Evolutionary conservation across 2,329 filamentous ascomycete genomes (phyloP), one percentile per base, ranked within the genome.

Genomic region (Cladosporium sp.): DNA sequence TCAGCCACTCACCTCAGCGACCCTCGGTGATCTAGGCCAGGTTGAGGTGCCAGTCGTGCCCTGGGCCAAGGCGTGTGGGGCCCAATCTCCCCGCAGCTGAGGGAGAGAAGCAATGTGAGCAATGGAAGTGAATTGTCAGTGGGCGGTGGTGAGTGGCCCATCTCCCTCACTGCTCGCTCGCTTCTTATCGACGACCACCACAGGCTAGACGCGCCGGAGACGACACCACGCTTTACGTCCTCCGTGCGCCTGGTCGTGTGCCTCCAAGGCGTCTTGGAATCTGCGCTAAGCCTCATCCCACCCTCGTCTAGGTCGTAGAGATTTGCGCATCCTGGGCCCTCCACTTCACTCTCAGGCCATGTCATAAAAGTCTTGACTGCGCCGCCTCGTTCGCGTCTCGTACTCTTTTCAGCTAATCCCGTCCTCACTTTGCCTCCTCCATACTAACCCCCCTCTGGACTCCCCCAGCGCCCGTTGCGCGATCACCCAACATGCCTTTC

Each of bases 181-280:
- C 22, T 27, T 27, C 22, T 27, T 27, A 27, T 27, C 22, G 22
- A 27, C 22, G 5, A 27, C 9, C 22, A 27, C n/a, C n/a, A n/a
- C n/a, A n/a, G 22, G 4, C 22, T 9, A 27, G 22, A 27, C 4
- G 22, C 22, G 22, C 22, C 22, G 22, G 22, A 4, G 4, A 9
- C 22, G 4, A 27, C 22, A 27, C 32, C 43, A 24, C 36, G 11
- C 11, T 34, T 34, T 27, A 20, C 22, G 36, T 34, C 37, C 17
- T 19, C 43, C 43, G 34, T 39, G 34, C 43, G 43, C 44, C 37
- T 48, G 44, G 45, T 48, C 45, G 45, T 48, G 45, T 48, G 45
- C 37, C 29, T 34, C 22, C 27, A 20, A 41, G 37, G 37, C 37
- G 45, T 41, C 37, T 48, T 48, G 45, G 45, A 41, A 32, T 11